phyloP scores from a whole-genome alignment of 2,329 filamentous ascomycete species.

The Scedosporium apiospermum region DNA sequence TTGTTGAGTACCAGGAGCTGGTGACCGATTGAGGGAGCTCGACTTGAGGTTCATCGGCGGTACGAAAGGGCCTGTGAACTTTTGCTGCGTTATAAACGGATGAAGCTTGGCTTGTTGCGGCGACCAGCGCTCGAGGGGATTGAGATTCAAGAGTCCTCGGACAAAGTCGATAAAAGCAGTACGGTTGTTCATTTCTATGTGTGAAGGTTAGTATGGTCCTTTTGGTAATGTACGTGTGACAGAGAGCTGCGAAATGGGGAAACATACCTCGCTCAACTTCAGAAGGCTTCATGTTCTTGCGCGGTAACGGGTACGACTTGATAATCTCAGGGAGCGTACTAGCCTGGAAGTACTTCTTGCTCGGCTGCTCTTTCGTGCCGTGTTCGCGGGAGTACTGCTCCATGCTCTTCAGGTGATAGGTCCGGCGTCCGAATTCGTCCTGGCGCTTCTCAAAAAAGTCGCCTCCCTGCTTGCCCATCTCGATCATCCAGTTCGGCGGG shows the following conservation, averaged over 20 bases:
- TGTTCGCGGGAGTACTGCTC: constrained; percentile 96
- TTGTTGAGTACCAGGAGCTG: constrained; percentile 87
- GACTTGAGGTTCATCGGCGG: constrained; percentile 95
- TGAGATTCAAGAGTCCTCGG: constrained; percentile 83
- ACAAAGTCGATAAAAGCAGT: constrained; percentile 98
- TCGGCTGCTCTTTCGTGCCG: constrained; percentile 93
- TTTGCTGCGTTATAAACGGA: constrained; percentile 97
- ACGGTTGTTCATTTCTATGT: constrained; percentile 91
- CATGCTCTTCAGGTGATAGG: constrained; percentile 90
- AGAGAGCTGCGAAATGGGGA: neutral
- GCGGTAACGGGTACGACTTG: constrained; percentile 93
- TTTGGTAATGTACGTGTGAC: neutral
- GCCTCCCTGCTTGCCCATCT: constrained; percentile 94
- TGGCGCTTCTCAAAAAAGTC: constrained; percentile 87
- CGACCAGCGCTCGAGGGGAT: constrained; percentile 93
- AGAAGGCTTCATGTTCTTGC: constrained; percentile 98
- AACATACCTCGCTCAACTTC: constrained; percentile 84
- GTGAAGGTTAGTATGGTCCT: neutral
- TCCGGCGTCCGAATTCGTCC: constrained; percentile 87
- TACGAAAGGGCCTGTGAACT: constrained; percentile 91
- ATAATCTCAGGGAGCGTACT: constrained; percentile 94
- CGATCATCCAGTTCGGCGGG: constrained; percentile 97
- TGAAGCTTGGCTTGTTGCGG: constrained; percentile 95
- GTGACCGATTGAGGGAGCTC: constrained; percentile 73
- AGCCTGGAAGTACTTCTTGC: constrained; percentile 98